A percentile compares a stretch with the other conserved stretches of the same genome.
Conservation (phyloP, 352 stramenopile genomes). For the Pythium utonaiense region DNA sequence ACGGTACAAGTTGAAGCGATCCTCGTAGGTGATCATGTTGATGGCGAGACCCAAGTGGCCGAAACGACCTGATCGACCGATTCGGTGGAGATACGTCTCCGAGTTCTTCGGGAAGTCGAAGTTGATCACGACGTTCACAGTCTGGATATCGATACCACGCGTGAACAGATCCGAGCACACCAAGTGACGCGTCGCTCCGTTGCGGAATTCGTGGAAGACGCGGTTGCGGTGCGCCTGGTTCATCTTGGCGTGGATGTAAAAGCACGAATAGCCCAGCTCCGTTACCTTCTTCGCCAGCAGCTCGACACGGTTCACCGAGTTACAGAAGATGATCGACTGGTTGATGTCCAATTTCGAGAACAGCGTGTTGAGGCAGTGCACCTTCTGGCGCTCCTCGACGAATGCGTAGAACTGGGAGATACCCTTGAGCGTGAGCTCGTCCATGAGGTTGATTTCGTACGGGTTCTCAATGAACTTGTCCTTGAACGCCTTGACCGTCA, state of each 20-base stretch:
- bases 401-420: conserved; percentile 98
- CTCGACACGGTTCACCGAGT: no score
- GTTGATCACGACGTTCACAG: conserved; percentile 98
- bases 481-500: no score
- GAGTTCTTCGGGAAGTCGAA: conserved; percentile 99
- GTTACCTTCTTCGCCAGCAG: conserved; percentile 95
- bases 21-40: conserved; percentile 99
- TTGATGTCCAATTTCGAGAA: conserved; percentile 94
- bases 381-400: conserved; percentile 91
- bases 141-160: conserved; percentile 97
- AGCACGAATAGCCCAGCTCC: no score
- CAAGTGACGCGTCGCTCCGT: conserved; percentile 94
- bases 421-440: conserved; percentile 94
- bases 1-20: conserved; percentile 96
- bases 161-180: conserved; percentile 98
- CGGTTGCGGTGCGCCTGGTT: conserved; percentile 95
- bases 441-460: conserved; percentile 92
- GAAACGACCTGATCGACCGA: conserved; percentile 97
- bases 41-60: conserved; percentile 98
- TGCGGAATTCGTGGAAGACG: conserved; percentile 95
- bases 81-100: conserved; percentile 98
- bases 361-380: conserved; percentile 95
- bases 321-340: conserved; percentile 98
- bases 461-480: conserved; percentile 96
- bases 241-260: conserved; percentile 99